Evolutionary conservation across 805 yeast genomes (phyloP), one percentile per base, ranked within the genome.

Genomic region (Myxozyma mucilagina): DNA sequence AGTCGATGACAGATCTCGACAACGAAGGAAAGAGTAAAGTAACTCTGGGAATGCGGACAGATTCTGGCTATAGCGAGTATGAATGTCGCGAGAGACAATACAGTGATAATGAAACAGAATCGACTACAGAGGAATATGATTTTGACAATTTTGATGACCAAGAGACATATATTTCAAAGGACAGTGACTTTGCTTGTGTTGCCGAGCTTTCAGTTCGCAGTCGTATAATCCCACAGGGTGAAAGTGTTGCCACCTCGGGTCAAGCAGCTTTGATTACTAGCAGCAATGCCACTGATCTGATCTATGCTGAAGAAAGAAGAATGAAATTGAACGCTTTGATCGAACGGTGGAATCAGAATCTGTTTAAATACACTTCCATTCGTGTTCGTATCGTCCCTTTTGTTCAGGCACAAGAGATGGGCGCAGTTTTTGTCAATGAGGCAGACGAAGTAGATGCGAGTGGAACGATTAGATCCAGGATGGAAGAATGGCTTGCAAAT

Each of bases 401-500:
- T 36, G 34, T 18, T 29, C 35, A 31, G 13, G 59, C 59, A 29
- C 31, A 13, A 31, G 34, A 50, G 20, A 18, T 38, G 7, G 49
- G 43, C 1, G 49, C 50, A 10, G 36, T 41, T 20, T 49, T 56
- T 42, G 59, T 43, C 9, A 43, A 41, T 3, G 36, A 34, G 18
- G 13, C 43, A 10, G 59, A 56, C 39, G 49, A 56, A 31, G 50
- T 56, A 9, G 59, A 56, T 32, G 13, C 13, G 18, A 20, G 8
- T 20, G 59, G 59, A n/a, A 24, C 16, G 11, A 20, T 24, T 11
- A n/a, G 54, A 7, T 24, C 54, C 18, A 41, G 54, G 1, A 38
- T 50, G 54, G 54, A 50, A 39, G 54, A 50, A 50, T 50, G 54
- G 54, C 2, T 50, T 24, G 11, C 47, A 6, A 32, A 42, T 14